A percentile compares a stretch with the other conserved stretches of the same genome.
Evolutionary conservation across 75 land plant species (phyloP).

Genomic region (Isoetes taiwanensis): DNA sequence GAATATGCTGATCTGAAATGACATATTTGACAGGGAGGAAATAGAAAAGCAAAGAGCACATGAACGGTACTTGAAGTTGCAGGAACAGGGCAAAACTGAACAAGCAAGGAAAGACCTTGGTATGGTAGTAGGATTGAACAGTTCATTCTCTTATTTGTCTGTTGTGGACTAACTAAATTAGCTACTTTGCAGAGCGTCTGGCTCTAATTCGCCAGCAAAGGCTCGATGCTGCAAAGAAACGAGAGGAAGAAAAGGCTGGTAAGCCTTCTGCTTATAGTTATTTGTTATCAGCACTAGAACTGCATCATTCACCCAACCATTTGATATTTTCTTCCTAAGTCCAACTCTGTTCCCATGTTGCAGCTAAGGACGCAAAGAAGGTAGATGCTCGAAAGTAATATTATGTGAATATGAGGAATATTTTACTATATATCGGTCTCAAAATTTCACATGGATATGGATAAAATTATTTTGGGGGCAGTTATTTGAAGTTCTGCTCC

Average conservation of each 20-base stretch:
- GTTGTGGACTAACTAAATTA: not conserved
- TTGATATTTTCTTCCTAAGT: too few relatives aligned
- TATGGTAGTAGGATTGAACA: constrained; percentile 3
- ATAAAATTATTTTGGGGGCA: too few relatives aligned
- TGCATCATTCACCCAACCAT: too few relatives aligned
- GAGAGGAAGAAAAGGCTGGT: constrained; percentile 98
- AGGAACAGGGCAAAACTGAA: constrained; percentile 92
- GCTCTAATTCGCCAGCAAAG: constrained; percentile 81
- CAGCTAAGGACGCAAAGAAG: too few relatives aligned
- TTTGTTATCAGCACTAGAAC: too few relatives aligned
- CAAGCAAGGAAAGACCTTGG: constrained; percentile 81
- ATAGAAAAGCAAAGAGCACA: constrained; percentile 80
- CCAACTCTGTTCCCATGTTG: too few relatives aligned
- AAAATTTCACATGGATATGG: too few relatives aligned
- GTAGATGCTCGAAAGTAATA: too few relatives aligned
- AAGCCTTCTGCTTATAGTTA: constrained; percentile 2
- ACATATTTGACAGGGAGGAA: constrained; percentile 62
- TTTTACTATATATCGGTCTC: too few relatives aligned
- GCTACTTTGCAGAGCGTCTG: constrained; percentile 49
- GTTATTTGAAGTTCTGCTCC: too few relatives aligned
- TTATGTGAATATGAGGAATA: too few relatives aligned
- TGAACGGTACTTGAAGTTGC: constrained; percentile 73
- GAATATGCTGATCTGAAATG: too few relatives aligned
- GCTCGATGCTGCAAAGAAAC: constrained; percentile 82
- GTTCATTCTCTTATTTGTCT: not conserved